phyloP scores from a whole-genome alignment of 768 basidiomycete genomes.

The Hortiboletus flavorubellus region DNA sequence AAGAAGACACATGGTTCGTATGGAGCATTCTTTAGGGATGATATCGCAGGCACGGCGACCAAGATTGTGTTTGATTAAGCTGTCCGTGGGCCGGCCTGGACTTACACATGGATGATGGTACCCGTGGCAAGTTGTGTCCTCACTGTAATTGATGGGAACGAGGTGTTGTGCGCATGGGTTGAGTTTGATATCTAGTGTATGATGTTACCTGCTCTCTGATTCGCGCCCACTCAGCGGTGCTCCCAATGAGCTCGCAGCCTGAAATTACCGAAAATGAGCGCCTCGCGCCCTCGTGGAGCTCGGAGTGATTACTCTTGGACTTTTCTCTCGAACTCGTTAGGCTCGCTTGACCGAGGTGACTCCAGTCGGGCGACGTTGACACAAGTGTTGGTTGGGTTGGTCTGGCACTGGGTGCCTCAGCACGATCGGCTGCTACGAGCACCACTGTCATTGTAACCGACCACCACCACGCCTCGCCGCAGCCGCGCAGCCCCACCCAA shows the following conservation, averaged over 20 bases:
- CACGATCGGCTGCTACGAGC: background rate
- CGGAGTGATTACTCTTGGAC: background rate
- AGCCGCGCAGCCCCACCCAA: constrained; percentile 17
- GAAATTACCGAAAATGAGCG: constrained; percentile 8
- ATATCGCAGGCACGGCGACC: constrained; percentile 57
- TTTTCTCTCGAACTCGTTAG: background rate
- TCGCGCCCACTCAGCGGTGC: background rate
- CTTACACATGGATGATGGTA: background rate
- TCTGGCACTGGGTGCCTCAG: constrained; percentile 6
- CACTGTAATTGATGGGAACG: constrained; percentile 11
- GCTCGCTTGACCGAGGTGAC: too few species aligned
- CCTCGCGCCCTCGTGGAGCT: background rate
- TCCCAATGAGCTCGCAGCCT: background rate
- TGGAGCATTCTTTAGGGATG: constrained; percentile 79
- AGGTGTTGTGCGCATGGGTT: background rate
- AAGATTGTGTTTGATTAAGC: constrained; percentile 69
- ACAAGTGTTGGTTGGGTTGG: background rate
- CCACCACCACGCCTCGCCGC: constrained; percentile 22
- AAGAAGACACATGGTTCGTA: constrained; percentile 91
- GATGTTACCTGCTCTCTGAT: background rate
- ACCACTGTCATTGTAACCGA: background rate
- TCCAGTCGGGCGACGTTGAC: background rate
- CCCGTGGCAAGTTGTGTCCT: background rate
- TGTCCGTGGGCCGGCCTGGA: background rate
- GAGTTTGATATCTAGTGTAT: background rate